These are phyloP conservation scores for Solanum habrochaites DNA, from an alignment of 257 asterid species.

Conservation along the genomic window DNA sequence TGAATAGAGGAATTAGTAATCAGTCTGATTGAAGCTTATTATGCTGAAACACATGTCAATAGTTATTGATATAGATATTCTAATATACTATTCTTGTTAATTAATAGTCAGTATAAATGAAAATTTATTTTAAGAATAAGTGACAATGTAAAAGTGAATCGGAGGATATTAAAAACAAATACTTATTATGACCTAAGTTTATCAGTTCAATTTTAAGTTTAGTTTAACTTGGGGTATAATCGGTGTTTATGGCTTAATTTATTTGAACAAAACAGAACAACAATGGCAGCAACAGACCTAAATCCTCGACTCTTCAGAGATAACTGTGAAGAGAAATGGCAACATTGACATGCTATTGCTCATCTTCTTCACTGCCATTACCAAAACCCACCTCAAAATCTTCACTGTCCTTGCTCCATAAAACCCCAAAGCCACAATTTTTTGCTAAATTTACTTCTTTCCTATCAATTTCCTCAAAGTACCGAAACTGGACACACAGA, in stretches of 20 bases:
- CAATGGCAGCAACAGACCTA: background rate
- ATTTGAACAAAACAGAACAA: background rate
- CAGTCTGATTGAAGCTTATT: background rate
- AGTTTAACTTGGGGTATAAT: background rate
- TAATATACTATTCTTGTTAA: accelerated
- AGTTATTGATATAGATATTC: background rate
- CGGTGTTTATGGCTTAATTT: background rate
- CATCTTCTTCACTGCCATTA: background rate
- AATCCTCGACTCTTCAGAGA: background rate
- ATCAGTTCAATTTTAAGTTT: background rate
- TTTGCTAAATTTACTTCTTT: background rate
- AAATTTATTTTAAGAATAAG: too few species aligned
- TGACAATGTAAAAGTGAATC: too few species aligned
- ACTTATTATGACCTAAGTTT: too few species aligned
- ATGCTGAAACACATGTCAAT: too few species aligned
- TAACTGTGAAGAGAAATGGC: background rate
- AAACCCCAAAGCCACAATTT: background rate
- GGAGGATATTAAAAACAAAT: too few species aligned
- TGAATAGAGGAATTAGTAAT: background rate
- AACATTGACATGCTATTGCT: background rate
- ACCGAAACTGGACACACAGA: background rate
- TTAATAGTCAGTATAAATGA: too few species aligned
- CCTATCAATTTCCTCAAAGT: background rate
- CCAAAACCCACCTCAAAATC: constrained; percentile 6
- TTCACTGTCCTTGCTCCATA: constrained; percentile 9